These are phyloP conservation scores for Brasilioporus rufonigricans DNA, from an alignment of 768 basidiomycete genomes.

Conservation along the genomic window DNA sequence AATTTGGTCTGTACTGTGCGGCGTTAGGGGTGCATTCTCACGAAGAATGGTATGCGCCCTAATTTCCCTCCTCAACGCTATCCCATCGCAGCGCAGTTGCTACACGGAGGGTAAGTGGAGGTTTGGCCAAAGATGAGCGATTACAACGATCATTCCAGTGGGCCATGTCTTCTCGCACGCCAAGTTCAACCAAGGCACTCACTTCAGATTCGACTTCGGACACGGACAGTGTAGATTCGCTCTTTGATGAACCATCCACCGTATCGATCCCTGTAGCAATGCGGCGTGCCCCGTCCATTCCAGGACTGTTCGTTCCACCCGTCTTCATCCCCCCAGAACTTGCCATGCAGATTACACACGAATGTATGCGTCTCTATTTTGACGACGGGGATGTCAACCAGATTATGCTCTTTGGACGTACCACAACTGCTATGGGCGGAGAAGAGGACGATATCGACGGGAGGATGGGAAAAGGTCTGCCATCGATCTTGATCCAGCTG, in stretches of 20 bases:
- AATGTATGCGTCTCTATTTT: conserved; percentile 62
- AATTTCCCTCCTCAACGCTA: not conserved
- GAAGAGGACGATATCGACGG: conserved; percentile 13
- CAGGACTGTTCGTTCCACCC: conserved; percentile 61
- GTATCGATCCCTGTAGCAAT: conserved; percentile 19
- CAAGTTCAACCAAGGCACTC: not conserved
- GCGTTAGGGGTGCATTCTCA: conserved; percentile 19
- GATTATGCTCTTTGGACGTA: conserved; percentile 81
- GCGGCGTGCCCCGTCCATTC: conserved; percentile 52
- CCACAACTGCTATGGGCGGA: conserved; percentile 7
- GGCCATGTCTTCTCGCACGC: conserved; percentile 8
- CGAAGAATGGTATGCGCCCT: conserved; percentile 7
- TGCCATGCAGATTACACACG: conserved; percentile 44
- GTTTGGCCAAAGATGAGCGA: not conserved
- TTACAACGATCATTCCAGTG: not conserved
- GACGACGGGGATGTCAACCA: conserved; percentile 57
- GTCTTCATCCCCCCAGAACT: conserved; percentile 50
- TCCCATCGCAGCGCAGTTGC: not conserved
- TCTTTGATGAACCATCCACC: conserved; percentile 46
- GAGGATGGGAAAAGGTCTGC: conserved; percentile 45
- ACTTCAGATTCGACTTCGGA: conserved; percentile 11
- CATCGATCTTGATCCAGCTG: conserved; percentile 52
- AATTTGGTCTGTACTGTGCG: conserved; percentile 7
- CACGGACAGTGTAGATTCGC: conserved; percentile 38
- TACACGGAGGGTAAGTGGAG: conserved; percentile 7